Evolutionary conservation across 2,329 filamentous ascomycete species (phyloP).

Genomic region (Alternaria ethzedia): DNA sequence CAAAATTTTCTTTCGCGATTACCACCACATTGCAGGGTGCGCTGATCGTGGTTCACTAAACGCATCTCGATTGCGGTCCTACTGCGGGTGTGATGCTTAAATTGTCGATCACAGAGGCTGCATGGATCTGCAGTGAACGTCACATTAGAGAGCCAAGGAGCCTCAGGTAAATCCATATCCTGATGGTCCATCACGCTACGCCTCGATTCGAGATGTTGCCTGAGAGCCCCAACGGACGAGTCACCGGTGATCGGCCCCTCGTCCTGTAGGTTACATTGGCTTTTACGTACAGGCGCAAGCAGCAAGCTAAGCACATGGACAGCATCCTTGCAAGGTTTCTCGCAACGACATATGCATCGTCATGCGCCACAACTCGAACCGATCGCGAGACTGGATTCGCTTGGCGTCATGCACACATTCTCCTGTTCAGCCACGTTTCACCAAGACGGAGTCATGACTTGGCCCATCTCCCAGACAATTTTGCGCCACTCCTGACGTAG

Average conservation of each 20-base stretch:
- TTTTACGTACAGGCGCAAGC: neutral
- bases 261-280: neutral
- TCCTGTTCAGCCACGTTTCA: conserved; percentile 3
- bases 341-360: conserved; percentile 1
- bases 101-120: neutral
- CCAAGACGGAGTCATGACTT: neutral
- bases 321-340: neutral
- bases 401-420: conserved; percentile 8
- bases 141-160: neutral
- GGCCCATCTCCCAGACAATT: neutral
- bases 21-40: neutral
- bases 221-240: neutral
- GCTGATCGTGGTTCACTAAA: neutral
- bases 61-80: neutral
- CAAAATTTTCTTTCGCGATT: neutral
- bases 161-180: neutral
- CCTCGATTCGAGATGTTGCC: neutral
- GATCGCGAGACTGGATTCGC: neutral
- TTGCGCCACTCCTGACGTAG: conserved; percentile 5
- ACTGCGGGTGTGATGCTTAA: neutral
- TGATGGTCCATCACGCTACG: neutral
- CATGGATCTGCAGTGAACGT: conserved; percentile 3
- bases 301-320: neutral
- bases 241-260: neutral
- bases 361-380: conserved; percentile 18